phyloP scores from a whole-genome alignment of 1,284 basidiomycete species.

The Peniophora sp. region DNA sequence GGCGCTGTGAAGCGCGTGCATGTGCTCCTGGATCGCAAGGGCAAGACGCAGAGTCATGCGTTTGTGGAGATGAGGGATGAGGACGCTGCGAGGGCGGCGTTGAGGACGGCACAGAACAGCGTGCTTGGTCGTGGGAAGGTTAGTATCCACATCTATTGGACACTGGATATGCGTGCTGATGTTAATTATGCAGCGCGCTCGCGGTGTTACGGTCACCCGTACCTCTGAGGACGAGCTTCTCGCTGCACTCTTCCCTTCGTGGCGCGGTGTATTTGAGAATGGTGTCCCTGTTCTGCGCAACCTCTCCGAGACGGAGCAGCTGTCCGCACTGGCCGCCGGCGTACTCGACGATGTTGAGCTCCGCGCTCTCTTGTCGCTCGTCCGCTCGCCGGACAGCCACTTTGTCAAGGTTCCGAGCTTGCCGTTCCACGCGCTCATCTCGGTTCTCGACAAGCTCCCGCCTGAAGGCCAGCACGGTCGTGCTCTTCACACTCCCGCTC shows the following conservation, averaged over 20 bases:
- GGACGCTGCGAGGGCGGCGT: slow-evolving; percentile 52
- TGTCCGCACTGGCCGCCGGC: slow-evolving; percentile 48
- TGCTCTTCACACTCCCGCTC: slow-evolving; percentile 54
- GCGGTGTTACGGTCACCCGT: slow-evolving; percentile 73
- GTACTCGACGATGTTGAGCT: slow-evolving; percentile 60
- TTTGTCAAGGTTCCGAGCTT: slow-evolving; percentile 76
- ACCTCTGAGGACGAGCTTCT: slow-evolving; percentile 73
- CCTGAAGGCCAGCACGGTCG: slow-evolving; percentile 54
- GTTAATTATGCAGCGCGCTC: slow-evolving; percentile 37
- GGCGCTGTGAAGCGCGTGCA: slow-evolving; percentile 48
- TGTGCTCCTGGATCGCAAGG: slow-evolving; percentile 68
- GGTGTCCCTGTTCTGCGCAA: slow-evolving; percentile 56
- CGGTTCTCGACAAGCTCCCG: slow-evolving; percentile 68
- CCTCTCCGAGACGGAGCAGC: slow-evolving; percentile 45
- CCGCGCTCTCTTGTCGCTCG: slow-evolving; percentile 53
- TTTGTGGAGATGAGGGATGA: slow-evolving; percentile 63
- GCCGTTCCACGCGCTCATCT: slow-evolving; percentile 68
- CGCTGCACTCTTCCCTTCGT: slow-evolving; percentile 71
- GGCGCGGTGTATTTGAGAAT: slow-evolving; percentile 70
- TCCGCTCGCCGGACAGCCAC: slow-evolving; percentile 63
- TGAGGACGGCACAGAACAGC: slow-evolving; percentile 53
- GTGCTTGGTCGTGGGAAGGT: slow-evolving; percentile 65
- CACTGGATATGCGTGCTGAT: background rate
- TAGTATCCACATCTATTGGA: background rate
- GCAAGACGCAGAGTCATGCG: slow-evolving; percentile 75